Evolutionary conservation across 2,329 filamentous ascomycete species (phyloP).

Genomic region (Penicillium sclerotigenum): DNA sequence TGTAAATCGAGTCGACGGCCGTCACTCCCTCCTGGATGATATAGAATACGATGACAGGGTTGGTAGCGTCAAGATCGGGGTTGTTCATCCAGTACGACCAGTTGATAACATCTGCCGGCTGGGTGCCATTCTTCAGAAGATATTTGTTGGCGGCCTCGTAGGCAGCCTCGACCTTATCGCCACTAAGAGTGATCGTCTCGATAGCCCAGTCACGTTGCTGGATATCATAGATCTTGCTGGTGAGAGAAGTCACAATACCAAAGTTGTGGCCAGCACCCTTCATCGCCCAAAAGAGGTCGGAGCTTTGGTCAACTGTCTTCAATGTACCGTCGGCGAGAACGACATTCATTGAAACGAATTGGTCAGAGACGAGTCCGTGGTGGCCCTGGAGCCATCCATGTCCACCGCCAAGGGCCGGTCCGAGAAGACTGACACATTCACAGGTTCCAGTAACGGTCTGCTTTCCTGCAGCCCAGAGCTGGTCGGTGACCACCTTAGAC

Average conservation of each 20-base stretch:
- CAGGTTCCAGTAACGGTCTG: conserved; percentile 53
- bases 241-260: conserved; percentile 53
- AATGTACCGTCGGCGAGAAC: conserved; percentile 51
- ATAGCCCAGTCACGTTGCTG: conserved; percentile 38
- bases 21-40: conserved; percentile 37
- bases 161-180: conserved; percentile 50
- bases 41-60: conserved; percentile 32
- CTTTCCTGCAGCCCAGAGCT: conserved; percentile 52
- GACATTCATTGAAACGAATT: conserved; percentile 52
- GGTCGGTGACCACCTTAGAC: conserved; percentile 48
- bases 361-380: conserved; percentile 54
- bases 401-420: conserved; percentile 56
- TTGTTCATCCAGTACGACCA: conserved; percentile 42
- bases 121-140: conserved; percentile 44
- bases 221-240: conserved; percentile 48
- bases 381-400: conserved; percentile 55
- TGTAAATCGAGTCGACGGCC: conserved; percentile 42
- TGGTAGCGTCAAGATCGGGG: conserved; percentile 24
- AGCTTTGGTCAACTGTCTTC: conserved; percentile 38
- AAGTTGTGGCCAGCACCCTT: conserved; percentile 59
- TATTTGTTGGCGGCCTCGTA: conserved; percentile 49
- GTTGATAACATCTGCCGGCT: conserved; percentile 48
- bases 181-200: conserved; percentile 46
- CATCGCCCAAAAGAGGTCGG: conserved; percentile 58
- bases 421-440: conserved; percentile 50